Conservation (phyloP, 495 filamentous ascomycete species). For the Staphylotrichum longicolle region DNA sequence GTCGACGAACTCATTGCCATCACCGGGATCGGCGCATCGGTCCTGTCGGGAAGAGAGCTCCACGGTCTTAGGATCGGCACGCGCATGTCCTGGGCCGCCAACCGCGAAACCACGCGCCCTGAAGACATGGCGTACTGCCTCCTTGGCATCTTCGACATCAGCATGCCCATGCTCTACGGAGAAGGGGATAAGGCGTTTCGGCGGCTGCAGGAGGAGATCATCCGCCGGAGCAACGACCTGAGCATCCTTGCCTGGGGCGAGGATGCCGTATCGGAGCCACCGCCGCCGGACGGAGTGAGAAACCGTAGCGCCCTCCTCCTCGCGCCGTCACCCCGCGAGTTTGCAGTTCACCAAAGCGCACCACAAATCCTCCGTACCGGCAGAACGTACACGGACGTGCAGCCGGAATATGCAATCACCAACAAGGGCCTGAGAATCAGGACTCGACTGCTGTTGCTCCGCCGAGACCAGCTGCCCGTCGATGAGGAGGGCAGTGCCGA, state of each 20-base stretch:
- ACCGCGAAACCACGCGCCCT: background rate
- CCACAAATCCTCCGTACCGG: background rate
- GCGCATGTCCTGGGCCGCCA: constrained; percentile 1
- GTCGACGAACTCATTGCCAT: background rate
- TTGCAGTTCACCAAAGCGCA: background rate
- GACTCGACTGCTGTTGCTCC: no score
- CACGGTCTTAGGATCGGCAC: background rate
- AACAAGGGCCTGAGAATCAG: constrained; percentile 3
- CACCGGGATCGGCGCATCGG: background rate
- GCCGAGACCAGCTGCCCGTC: no score
- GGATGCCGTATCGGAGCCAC: background rate
- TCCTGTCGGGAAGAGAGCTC: no score
- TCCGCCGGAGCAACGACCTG: background rate
- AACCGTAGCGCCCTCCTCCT: background rate
- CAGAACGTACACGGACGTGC: background rate
- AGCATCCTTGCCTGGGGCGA: background rate
- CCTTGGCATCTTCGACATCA: constrained; percentile 4
- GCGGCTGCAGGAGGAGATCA: constrained; percentile 7
- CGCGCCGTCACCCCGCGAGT: background rate
- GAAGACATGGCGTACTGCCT: constrained; percentile 4
- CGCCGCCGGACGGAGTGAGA: no score
- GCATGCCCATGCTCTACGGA: background rate
- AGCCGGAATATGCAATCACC: background rate
- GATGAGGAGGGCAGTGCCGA: no score
- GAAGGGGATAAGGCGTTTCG: constrained; percentile 2